Conservation (phyloP, 305 asterid species). For the Withania somnifera region DNA sequence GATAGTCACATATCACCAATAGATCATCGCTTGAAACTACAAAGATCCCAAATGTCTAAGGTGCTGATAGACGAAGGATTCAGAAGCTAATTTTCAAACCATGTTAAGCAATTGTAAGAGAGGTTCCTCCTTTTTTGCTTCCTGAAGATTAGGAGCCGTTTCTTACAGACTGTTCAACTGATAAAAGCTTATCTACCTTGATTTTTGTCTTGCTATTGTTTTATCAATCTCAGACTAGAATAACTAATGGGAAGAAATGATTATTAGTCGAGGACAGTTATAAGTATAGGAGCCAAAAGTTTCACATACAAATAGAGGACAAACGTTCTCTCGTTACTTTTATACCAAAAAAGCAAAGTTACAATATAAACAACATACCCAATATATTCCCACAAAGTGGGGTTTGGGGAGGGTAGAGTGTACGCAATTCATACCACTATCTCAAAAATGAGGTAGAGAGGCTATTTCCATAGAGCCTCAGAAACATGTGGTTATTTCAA, state of each 20-base stretch:
- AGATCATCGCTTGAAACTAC: background rate
- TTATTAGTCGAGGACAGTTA: background rate
- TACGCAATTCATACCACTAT: too few relatives aligned
- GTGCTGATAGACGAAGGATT: background rate
- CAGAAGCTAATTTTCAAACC: background rate
- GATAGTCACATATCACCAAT: background rate
- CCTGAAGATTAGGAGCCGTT: background rate
- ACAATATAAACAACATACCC: too few relatives aligned
- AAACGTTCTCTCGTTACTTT: background rate
- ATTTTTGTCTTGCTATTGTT: background rate
- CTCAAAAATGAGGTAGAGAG: too few relatives aligned
- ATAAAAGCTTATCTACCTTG: background rate
- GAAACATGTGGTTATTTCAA: too few relatives aligned
- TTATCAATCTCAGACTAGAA: background rate
- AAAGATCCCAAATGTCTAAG: background rate
- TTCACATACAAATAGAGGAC: background rate
- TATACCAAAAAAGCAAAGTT: too few relatives aligned
- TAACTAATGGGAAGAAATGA: background rate
- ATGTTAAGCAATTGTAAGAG: background rate
- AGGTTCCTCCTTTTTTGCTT: background rate
- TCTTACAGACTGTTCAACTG: background rate
- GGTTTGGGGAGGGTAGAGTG: too few relatives aligned
- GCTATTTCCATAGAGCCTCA: too few relatives aligned
- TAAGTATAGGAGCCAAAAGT: background rate
- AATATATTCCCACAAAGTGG: too few relatives aligned